Evolutionary conservation across 208 protist genomes (phyloP), one percentile per base, ranked within the genome.

Genomic region (Leishmania major): DNA sequence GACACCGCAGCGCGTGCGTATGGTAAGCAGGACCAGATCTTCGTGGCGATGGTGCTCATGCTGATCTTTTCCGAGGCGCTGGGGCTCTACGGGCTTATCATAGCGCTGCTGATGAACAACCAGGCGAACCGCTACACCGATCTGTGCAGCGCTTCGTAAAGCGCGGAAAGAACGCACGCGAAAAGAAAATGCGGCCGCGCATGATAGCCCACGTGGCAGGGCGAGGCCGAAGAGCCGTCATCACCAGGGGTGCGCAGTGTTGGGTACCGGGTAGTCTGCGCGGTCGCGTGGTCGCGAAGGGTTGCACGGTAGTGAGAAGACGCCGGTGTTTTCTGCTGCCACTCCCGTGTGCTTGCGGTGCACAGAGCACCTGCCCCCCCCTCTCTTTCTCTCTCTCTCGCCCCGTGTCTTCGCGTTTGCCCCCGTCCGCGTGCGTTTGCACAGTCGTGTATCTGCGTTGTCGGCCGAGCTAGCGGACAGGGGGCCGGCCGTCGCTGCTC

Each of bases 31-130:
- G 99, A 99, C 60, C 96, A 98, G 87, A 95, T 99, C 28, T 99
- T 99, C 91, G 98, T 99, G 60, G 98, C 95, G 70, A 99, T 99
- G 99, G 98, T 99, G 86, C 95, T 99, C 31, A 99, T 99, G 94
- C 98, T 99, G 60, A 99, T 99, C 95, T 99, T 99, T 91, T 99
- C 98, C 35, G 99, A 99, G 93, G 99, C 99, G 78, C 93, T 99
- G 19, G 99, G 98, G 80, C 85, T 99, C 6, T 99, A 99, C 88
- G 99, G 99, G 72, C 95, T 99, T 78, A 99, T 99, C 87, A 99
- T 99, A 81, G 99, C 98, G 77, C 86, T 99, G 35, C 89, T 98
- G 40, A 97, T 98, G 92, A 98, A 97, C 85, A 97, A 97, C 84
- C 91, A 96, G 79, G 93, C 94, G 25, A 97, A 95, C 80, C 85